Evolutionary conservation across 129 eudicot genomes (phyloP), one percentile per base, ranked within the genome.

Genomic region (Tagetes erecta): DNA sequence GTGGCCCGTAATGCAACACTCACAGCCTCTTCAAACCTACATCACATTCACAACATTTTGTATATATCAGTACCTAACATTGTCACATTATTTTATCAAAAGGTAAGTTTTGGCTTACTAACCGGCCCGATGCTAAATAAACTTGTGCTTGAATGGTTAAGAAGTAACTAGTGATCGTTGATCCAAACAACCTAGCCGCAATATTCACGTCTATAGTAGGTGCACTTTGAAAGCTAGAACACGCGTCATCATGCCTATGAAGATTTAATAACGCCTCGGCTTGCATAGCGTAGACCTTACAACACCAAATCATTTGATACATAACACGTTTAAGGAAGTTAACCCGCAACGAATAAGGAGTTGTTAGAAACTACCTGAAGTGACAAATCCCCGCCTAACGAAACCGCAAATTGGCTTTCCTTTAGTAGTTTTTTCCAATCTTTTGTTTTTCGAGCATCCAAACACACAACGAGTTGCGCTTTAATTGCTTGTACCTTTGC

Each of bases 11-110:
- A 65, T 10, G 85, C 84, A 44, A 78, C 80, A 52, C 65, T 64
- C 35, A 88, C 85, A 2, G 97, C 98, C 58, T 93, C 97, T 78
- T 90, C 98, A 83, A 93, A 93, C 81, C 96, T 91, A 67, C 41
- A 75, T 67, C 31, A 41, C 20, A 42, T 70, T 56, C 58, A 44
- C 57, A 33, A 50, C 42, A 34, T 34, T 8, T 45, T 41, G 44
- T 33, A 20, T 20, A 20, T 20, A 31, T 3, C 7, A 50, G 7
- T 5, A 40, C 4, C 9, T 58, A 42, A 6, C 2, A 12, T 8
- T 12, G 8, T 8, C 8, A 2, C 2, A 72, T 30, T 20, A 58
- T 3, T 30, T 20, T 55, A 6, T 55, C 5, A 5, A 57, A 31
- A 57, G 1, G 4, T 30, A 57, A 31, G 37, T 7, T 57, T 31